Evolutionary conservation across 331 rosid genomes (phyloP).

Genomic region (Rosa hybrid): DNA sequence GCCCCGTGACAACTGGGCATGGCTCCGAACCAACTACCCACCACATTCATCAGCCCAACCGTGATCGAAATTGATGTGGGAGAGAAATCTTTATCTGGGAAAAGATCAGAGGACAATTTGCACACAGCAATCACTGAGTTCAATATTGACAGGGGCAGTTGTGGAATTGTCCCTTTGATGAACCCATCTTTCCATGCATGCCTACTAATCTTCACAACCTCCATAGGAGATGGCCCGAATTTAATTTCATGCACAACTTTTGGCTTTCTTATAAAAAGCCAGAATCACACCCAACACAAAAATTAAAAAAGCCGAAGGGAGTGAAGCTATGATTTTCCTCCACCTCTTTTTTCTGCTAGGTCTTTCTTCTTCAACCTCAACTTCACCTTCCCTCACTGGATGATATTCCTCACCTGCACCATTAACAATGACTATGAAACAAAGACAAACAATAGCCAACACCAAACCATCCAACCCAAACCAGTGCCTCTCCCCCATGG

Average conservation of each 20-base stretch:
- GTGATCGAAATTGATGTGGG: constrained; percentile 74
- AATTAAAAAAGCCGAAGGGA: constrained; percentile 75
- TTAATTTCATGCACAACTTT: constrained; percentile 44
- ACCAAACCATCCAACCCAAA: constrained; percentile 77
- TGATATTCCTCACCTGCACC: constrained; percentile 62
- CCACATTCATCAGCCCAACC: constrained; percentile 80
- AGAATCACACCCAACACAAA: constrained; percentile 62
- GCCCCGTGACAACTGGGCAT: constrained; percentile 91
- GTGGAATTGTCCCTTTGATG: constrained; percentile 83
- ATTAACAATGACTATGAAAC: constrained; percentile 60
- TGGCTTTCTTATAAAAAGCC: constrained; percentile 71
- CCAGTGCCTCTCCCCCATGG: constrained; percentile 50
- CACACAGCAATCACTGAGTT: constrained; percentile 82
- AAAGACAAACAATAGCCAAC: constrained; percentile 52
- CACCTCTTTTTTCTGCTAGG: constrained; percentile 4
- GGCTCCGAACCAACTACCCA: constrained; percentile 88
- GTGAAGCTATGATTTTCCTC: constrained; percentile 40
- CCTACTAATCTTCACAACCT: constrained; percentile 48
- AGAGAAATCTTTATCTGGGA: constrained; percentile 65
- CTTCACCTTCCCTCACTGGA: constrained; percentile 10
- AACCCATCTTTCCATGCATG: constrained; percentile 81
- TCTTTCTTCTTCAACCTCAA: constrained; percentile 10
- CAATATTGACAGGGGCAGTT: constrained; percentile 72
- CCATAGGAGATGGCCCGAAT: constrained; percentile 72
- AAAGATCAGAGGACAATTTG: constrained; percentile 68